phyloP scores from a whole-genome alignment of 306 rosid genomes.

The Sicyos edulis region DNA sequence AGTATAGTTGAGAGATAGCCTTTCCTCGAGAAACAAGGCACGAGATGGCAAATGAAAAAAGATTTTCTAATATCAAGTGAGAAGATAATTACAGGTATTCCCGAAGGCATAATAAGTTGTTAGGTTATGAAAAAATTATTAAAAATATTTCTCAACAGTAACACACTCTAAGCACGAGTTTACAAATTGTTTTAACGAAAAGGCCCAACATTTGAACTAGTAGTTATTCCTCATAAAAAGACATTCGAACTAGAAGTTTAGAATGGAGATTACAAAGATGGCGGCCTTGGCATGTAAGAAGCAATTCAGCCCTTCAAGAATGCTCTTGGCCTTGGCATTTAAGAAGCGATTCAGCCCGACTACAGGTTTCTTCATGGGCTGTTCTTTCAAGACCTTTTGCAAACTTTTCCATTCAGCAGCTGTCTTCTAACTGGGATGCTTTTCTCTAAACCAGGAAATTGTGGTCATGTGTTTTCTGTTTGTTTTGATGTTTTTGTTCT shows the following conservation, averaged over 20 bases:
- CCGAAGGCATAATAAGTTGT: background rate
- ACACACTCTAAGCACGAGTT: background rate
- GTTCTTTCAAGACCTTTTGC: too few relatives aligned
- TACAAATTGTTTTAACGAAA: background rate
- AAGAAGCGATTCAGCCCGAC: too few relatives aligned
- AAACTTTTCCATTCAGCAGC: too few relatives aligned
- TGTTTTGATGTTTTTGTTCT: too few relatives aligned
- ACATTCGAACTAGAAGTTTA: background rate
- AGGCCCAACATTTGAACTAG: background rate
- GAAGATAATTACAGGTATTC: background rate
- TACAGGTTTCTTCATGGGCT: too few relatives aligned
- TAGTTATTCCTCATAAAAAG: background rate
- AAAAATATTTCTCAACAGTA: background rate
- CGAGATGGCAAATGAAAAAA: background rate
- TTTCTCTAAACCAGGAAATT: too few relatives aligned
- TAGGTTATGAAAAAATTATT: background rate
- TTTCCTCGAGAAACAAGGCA: background rate
- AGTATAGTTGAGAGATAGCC: constrained; percentile 28
- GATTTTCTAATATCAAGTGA: background rate
- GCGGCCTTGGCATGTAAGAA: too few relatives aligned
- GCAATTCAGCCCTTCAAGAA: too few relatives aligned
- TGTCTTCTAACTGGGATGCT: too few relatives aligned
- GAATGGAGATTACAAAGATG: background rate
- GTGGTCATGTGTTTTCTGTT: too few relatives aligned
- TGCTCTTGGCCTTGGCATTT: too few relatives aligned